phyloP scores from a whole-genome alignment of 2,329 filamentous ascomycete species.

The Colletotrichum truncatum region DNA sequence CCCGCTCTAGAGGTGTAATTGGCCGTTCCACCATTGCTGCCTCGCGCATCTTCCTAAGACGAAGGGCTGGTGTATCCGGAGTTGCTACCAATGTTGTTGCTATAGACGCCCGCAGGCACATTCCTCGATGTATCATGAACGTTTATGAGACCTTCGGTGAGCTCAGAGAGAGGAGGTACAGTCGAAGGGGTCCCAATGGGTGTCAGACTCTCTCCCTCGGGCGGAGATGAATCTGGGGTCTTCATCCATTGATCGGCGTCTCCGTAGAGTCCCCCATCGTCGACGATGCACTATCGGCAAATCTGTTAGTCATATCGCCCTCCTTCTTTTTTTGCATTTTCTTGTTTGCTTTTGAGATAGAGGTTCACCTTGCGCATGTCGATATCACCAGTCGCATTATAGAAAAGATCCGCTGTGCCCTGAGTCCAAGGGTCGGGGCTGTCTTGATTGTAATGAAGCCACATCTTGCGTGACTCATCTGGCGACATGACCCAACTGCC shows the following conservation, averaged over 20 bases:
- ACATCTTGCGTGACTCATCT: slow-evolving; percentile 11
- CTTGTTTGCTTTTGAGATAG: slow-evolving; percentile 33
- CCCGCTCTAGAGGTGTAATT: slow-evolving; percentile 8
- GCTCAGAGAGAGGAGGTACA: not conserved
- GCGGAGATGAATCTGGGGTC: not conserved
- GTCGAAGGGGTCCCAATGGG: not conserved
- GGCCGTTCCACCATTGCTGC: not conserved
- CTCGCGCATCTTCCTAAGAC: not conserved
- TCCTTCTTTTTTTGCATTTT: not conserved
- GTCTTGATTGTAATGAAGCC: slow-evolving; percentile 28
- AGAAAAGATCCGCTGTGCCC: slow-evolving; percentile 32
- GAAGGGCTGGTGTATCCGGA: not conserved
- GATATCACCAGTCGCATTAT: slow-evolving; percentile 24
- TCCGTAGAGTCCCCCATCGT: slow-evolving; percentile 21
- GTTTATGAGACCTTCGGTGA: not conserved
- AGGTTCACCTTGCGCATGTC: slow-evolving; percentile 37
- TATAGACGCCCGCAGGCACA: not conserved
- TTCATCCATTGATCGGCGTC: slow-evolving; percentile 34
- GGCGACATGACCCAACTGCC: slow-evolving; percentile 11
- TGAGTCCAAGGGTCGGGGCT: slow-evolving; percentile 14
- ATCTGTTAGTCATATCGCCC: not conserved
- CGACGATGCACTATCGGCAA: slow-evolving; percentile 13
- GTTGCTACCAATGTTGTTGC: not conserved
- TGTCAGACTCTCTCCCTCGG: not conserved
- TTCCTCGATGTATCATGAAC: not conserved